Evolutionary conservation across 2,329 filamentous ascomycete genomes (phyloP).

Genomic region (Tolypocladium guangdongense): DNA sequence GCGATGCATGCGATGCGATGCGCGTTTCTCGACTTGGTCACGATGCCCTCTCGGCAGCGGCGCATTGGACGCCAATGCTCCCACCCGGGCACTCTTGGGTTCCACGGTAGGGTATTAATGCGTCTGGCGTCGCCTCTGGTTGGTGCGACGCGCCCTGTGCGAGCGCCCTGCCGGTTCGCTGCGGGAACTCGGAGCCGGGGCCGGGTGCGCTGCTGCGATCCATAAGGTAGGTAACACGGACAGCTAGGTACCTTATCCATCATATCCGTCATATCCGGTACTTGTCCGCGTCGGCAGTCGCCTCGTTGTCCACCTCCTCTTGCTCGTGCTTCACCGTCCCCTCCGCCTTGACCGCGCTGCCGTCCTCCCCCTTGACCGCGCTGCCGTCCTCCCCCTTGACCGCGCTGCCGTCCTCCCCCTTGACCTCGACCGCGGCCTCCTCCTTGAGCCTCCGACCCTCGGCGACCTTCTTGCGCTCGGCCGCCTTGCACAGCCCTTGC

Average conservation of each 20-base stretch:
- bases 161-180: background rate
- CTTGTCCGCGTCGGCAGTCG: background rate
- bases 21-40: background rate
- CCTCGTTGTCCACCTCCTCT: background rate
- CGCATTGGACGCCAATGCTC: background rate
- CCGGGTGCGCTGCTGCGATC: background rate
- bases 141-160: background rate
- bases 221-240: too few relatives aligned
- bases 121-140: background rate
- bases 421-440: conserved; percentile 16
- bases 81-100: background rate
- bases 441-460: conserved; percentile 38
- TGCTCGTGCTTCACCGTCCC: conserved; percentile 2
- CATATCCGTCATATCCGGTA: background rate
- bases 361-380: conserved; percentile 10
- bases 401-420: conserved; percentile 9
- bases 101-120: background rate
- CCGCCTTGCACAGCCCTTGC: conserved; percentile 63
- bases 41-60: background rate
- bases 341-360: conserved; percentile 16
- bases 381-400: conserved; percentile 10
- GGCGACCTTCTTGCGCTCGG: conserved; percentile 52
- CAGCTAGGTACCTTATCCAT: background rate
- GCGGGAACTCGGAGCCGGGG: background rate
- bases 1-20: background rate